These are phyloP conservation scores for Gonium pectorale DNA, from an alignment of 139 green algal species.

Conservation along the genomic window DNA sequence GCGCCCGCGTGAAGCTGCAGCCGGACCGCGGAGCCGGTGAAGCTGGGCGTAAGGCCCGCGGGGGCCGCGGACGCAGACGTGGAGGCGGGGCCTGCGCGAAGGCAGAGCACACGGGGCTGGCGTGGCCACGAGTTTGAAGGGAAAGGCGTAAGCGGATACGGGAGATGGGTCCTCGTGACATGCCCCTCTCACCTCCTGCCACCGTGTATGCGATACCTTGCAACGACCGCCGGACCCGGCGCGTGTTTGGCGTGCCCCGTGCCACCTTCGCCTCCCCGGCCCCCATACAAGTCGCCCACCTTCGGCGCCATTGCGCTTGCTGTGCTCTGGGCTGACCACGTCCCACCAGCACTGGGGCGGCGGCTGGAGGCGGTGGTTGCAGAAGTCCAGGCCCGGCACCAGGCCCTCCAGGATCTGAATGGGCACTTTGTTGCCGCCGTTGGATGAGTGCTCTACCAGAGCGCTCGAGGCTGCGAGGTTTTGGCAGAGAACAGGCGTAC, in stretches of 20 bases:
- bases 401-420: conserved; percentile 79
- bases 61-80: background rate
- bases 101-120: too few relatives aligned
- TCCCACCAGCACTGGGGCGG: conserved; percentile 71
- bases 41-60: background rate
- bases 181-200: too few relatives aligned
- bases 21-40: conserved; percentile 25
- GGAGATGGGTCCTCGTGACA: too few relatives aligned
- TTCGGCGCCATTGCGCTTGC: too few relatives aligned
- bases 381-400: conserved; percentile 91
- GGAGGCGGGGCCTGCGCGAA: background rate
- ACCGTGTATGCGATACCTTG: too few relatives aligned
- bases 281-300: too few relatives aligned
- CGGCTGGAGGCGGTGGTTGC: conserved; percentile 74
- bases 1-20: conserved; percentile 52
- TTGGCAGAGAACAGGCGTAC: too few relatives aligned
- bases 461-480: conserved; percentile 25
- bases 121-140: too few relatives aligned
- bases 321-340: conserved; percentile 27
- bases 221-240: too few relatives aligned
- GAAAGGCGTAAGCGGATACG: too few relatives aligned
- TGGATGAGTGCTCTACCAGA: conserved; percentile 21
- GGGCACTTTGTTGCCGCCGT: conserved; percentile 11
- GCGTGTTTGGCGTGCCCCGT: too few relatives aligned
- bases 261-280: too few relatives aligned